phyloP scores from a whole-genome alignment of 2,329 filamentous ascomycete genomes.

The Colletotrichum magnum region DNA sequence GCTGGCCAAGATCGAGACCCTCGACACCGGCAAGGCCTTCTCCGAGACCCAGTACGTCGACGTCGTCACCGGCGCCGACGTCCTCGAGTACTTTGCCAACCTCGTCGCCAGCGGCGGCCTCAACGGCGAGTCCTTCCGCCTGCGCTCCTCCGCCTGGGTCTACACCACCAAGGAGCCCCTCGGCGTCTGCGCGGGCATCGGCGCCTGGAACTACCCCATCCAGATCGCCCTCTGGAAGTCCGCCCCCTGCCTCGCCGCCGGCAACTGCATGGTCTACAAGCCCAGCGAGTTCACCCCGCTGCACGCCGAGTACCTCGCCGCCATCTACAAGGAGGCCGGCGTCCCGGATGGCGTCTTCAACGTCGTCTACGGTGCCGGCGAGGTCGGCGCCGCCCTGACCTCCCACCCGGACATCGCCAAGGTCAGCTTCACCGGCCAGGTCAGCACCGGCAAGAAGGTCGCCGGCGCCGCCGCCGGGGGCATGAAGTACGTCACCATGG shows the following conservation, averaged over 20 bases:
- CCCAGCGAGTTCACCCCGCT: slow-evolving; percentile 89
- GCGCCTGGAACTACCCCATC: slow-evolving; percentile 93
- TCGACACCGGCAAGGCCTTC: slow-evolving; percentile 89
- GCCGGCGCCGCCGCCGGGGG: slow-evolving; percentile 80
- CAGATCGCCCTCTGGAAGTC: slow-evolving; percentile 94
- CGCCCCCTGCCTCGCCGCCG: slow-evolving; percentile 85
- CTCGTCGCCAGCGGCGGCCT: slow-evolving; percentile 83
- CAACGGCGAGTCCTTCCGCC: slow-evolving; percentile 83
- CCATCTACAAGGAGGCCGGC: slow-evolving; percentile 84
- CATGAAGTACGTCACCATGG: slow-evolving; percentile 95
- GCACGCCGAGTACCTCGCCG: slow-evolving; percentile 82
- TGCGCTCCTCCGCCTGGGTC: slow-evolving; percentile 83
- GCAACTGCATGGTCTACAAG: slow-evolving; percentile 94
- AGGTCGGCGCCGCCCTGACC: slow-evolving; percentile 82
- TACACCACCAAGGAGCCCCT: slow-evolving; percentile 87
- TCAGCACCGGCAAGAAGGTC: slow-evolving; percentile 86
- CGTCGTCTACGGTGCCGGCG: slow-evolving; percentile 84
- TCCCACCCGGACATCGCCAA: slow-evolving; percentile 82
- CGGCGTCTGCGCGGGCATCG: slow-evolving; percentile 88
- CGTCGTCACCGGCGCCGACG: slow-evolving; percentile 85
- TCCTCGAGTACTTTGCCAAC: slow-evolving; percentile 89
- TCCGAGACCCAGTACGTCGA: slow-evolving; percentile 89
- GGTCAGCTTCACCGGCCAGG: slow-evolving; percentile 91
- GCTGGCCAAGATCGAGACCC: slow-evolving; percentile 83
- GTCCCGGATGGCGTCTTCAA: slow-evolving; percentile 89